phyloP scores from a whole-genome alignment of 768 basidiomycete species.

The Strobilomyces echinocephalus region DNA sequence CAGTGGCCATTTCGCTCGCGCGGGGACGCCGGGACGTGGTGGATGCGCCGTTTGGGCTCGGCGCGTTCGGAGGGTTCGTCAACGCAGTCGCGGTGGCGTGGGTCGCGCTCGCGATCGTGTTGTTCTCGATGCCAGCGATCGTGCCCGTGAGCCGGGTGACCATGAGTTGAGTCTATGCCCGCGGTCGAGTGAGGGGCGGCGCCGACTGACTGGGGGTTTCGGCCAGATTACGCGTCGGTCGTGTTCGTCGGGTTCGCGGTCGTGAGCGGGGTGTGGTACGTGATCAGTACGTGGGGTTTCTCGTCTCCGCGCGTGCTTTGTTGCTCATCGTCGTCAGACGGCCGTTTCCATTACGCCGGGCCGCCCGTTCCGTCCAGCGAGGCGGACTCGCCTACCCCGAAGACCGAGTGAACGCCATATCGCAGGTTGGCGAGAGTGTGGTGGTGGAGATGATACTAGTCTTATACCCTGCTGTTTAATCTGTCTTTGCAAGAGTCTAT shows the following conservation, averaged over 20 bases:
- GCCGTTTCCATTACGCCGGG: conserved; percentile 40
- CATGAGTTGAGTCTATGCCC: conserved; percentile 36
- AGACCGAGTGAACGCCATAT: conserved; percentile 3
- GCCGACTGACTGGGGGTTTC: background rate
- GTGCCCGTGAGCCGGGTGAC: conserved; percentile 48
- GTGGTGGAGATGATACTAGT: too few species aligned
- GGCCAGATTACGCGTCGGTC: conserved; percentile 59
- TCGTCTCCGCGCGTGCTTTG: background rate
- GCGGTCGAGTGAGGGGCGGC: background rate
- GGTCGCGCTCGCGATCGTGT: conserved; percentile 55
- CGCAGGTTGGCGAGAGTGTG: too few species aligned
- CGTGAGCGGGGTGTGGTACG: conserved; percentile 59
- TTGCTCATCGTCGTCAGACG: conserved; percentile 29
- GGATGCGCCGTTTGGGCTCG: conserved; percentile 50
- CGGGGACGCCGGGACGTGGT: conserved; percentile 40
- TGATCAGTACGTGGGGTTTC: conserved; percentile 40
- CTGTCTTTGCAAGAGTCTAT: background rate
- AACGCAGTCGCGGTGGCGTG: conserved; percentile 55
- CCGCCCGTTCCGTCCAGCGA: conserved; percentile 34
- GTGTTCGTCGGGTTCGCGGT: conserved; percentile 60
- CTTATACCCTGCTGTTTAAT: too few species aligned
- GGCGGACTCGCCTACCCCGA: conserved; percentile 1
- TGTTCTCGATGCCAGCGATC: conserved; percentile 66
- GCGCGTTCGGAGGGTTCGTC: conserved; percentile 39
- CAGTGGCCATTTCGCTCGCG: conserved; percentile 49